phyloP scores from a whole-genome alignment of 2,329 filamentous ascomycete species.

The Ophiostoma australiae region DNA sequence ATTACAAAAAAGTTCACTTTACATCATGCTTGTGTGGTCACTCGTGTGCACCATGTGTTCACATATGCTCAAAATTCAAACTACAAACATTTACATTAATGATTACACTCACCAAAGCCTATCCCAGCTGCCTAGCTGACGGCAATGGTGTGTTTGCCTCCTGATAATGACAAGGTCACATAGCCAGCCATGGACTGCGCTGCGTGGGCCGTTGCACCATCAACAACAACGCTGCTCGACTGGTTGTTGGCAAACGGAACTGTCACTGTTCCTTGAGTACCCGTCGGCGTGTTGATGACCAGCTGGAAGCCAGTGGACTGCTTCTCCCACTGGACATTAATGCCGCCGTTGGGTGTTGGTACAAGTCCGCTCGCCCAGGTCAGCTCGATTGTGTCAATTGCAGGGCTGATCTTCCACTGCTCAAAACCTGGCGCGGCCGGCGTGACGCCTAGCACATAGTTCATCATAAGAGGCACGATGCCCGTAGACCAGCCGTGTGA shows the following conservation, averaged over 20 bases:
- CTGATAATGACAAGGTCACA: conserved; percentile 23
- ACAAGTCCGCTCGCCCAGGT: conserved; percentile 43
- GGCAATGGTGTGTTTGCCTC: conserved; percentile 20
- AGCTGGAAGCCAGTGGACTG: conserved; percentile 29
- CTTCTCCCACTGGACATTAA: conserved; percentile 39
- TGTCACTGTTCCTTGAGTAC: conserved; percentile 32
- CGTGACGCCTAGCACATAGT: conserved; percentile 44
- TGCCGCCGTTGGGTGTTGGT: conserved; percentile 39
- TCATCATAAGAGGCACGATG: conserved; percentile 44
- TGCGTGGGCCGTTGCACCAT: conserved; percentile 27
- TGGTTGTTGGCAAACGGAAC: conserved; percentile 27
- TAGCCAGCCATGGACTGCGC: conserved; percentile 28
- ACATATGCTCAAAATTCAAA: neutral
- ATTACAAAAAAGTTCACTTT: neutral
- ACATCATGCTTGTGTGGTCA: neutral
- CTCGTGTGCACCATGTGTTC: neutral
- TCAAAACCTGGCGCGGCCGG: conserved; percentile 43
- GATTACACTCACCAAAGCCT: neutral
- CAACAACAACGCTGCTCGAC: conserved; percentile 23
- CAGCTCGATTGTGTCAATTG: conserved; percentile 34
- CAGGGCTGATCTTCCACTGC: conserved; percentile 40
- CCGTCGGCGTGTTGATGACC: conserved; percentile 33
- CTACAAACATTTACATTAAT: neutral
- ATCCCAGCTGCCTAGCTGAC: neutral
- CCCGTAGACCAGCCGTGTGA: conserved; percentile 51